Percentiles rank a stretch among this genome's conserved stretches.
phyloP scores from a whole-genome alignment of 2,329 filamentous ascomycete genomes.

The Diaporthe amygdali region DNA sequence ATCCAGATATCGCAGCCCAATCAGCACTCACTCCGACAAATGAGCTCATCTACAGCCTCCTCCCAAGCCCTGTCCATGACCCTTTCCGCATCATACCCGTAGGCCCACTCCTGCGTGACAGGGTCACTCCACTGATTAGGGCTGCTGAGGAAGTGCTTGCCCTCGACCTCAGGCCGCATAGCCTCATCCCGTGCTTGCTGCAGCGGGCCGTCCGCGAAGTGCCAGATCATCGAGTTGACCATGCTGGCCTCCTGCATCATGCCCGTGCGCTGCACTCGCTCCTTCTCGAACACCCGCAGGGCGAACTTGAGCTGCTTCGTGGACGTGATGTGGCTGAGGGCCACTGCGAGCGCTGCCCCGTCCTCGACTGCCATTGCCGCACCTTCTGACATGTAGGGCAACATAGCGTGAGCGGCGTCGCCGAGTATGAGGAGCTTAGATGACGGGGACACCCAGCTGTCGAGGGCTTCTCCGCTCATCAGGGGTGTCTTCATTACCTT shows the following conservation, averaged over 20 bases:
- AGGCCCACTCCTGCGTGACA: slow-evolving; percentile 50
- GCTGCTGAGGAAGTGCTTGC: slow-evolving; percentile 41
- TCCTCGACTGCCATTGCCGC: slow-evolving; percentile 51
- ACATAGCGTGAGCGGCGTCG: slow-evolving; percentile 49
- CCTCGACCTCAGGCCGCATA: slow-evolving; percentile 46
- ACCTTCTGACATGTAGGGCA: slow-evolving; percentile 49
- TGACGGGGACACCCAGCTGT: slow-evolving; percentile 35
- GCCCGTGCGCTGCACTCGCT: slow-evolving; percentile 38
- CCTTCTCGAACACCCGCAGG: slow-evolving; percentile 42
- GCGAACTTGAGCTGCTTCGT: slow-evolving; percentile 35
- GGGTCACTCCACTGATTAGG: slow-evolving; percentile 56
- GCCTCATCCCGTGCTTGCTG: slow-evolving; percentile 47
- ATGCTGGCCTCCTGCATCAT: slow-evolving; percentile 50
- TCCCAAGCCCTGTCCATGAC: slow-evolving; percentile 39
- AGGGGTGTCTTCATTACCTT: slow-evolving; percentile 41
- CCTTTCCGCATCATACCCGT: slow-evolving; percentile 51
- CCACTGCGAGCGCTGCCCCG: slow-evolving; percentile 41
- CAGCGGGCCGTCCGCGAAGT: slow-evolving; percentile 47
- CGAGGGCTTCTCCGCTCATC: slow-evolving; percentile 31
- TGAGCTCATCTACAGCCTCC: not conserved
- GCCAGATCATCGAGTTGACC: slow-evolving; percentile 53
- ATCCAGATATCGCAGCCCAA: not conserved
- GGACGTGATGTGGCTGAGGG: slow-evolving; percentile 35
- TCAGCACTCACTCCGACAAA: not conserved
- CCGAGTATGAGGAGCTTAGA: slow-evolving; percentile 43